A percentile compares a stretch with the other conserved stretches of the same genome.
Conservation (phyloP, 176 grass and related monocot species). For the Eragrostis nindensis region DNA sequence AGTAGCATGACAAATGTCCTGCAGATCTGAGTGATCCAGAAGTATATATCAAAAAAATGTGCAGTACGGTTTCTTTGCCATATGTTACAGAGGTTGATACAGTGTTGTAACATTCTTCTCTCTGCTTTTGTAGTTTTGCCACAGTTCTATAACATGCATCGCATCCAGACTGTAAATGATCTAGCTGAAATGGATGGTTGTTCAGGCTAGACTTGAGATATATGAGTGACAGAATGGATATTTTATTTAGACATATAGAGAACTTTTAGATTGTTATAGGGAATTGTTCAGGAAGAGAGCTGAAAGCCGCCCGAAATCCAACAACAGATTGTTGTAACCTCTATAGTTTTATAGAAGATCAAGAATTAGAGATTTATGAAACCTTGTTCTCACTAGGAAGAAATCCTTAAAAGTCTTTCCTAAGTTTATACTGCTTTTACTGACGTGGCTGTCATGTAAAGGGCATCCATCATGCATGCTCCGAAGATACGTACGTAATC, state of each 20-base stretch:
- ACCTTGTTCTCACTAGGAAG: slow-evolving; percentile 22
- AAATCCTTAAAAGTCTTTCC: slow-evolving; percentile 10
- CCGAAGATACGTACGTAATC: not conserved
- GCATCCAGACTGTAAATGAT: slow-evolving; percentile 31
- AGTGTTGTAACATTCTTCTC: slow-evolving; percentile 45
- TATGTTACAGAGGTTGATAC: slow-evolving; percentile 47
- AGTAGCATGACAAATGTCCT: slow-evolving; percentile 42
- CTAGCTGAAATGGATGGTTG: slow-evolving; percentile 1
- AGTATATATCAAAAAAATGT: slow-evolving; percentile 46
- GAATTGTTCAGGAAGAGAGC: too few relatives aligned
- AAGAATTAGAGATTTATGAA: not conserved
- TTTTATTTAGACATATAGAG: too few relatives aligned
- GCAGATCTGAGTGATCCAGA: slow-evolving; percentile 55
- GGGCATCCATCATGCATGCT: slow-evolving; percentile 12
- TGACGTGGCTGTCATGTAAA: not conserved
- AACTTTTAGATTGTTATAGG: too few relatives aligned
- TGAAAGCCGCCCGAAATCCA: too few relatives aligned
- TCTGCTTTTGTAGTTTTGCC: slow-evolving; percentile 17
- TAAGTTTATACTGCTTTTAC: not conserved
- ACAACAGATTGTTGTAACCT: too few relatives aligned
- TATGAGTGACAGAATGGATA: not conserved
- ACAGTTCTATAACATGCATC: slow-evolving; percentile 45
- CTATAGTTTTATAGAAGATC: too few relatives aligned
- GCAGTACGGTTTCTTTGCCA: slow-evolving; percentile 37
- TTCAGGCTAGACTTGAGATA: slow-evolving; percentile 16